These are phyloP conservation scores for Lepiota venenata DNA, from an alignment of 768 basidiomycete genomes.

Conservation along the genomic window DNA sequence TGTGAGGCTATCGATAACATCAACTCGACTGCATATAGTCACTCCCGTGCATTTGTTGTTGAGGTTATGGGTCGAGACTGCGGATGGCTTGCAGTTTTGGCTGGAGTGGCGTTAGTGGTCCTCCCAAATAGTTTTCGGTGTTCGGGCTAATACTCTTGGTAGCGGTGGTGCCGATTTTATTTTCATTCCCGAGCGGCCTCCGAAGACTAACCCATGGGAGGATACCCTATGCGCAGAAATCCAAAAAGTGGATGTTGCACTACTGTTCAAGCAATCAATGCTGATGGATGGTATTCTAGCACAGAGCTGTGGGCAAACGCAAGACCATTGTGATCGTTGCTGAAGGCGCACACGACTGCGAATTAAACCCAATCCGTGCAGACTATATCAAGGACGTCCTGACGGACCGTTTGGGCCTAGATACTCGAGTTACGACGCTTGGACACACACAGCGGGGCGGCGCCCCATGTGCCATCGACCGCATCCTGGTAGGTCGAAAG, in stretches of 20 bases:
- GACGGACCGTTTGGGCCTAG: constrained; percentile 81
- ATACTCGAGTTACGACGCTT: constrained; percentile 94
- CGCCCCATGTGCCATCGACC: constrained; percentile 87
- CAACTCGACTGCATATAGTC: constrained; percentile 93
- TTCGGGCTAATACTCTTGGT: neutral
- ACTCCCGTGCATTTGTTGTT: constrained; percentile 95
- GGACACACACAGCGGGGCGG: constrained; percentile 98
- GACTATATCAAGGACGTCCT: constrained; percentile 91
- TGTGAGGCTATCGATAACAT: constrained; percentile 99
- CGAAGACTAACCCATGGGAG: constrained; percentile 79
- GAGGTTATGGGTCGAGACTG: constrained; percentile 99
- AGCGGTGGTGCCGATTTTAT: constrained; percentile 94
- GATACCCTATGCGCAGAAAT: constrained; percentile 88
- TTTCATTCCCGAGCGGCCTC: constrained; percentile 95
- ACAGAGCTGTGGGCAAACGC: constrained; percentile 88
- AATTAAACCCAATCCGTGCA: constrained; percentile 89
- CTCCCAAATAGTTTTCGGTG: neutral
- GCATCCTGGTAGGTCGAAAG: constrained; percentile 69
- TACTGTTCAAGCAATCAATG: neutral
- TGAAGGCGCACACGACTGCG: constrained; percentile 88
- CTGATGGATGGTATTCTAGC: constrained; percentile 42
- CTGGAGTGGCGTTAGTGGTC: constrained; percentile 74
- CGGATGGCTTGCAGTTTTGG: constrained; percentile 96
- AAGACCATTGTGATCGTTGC: constrained; percentile 99
- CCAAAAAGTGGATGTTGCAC: constrained; percentile 51